A percentile compares a stretch with the other conserved stretches of the same genome.
Evolutionary conservation across 352 stramenopile genomes (phyloP).

Genomic region (Phytopythium montanum): DNA sequence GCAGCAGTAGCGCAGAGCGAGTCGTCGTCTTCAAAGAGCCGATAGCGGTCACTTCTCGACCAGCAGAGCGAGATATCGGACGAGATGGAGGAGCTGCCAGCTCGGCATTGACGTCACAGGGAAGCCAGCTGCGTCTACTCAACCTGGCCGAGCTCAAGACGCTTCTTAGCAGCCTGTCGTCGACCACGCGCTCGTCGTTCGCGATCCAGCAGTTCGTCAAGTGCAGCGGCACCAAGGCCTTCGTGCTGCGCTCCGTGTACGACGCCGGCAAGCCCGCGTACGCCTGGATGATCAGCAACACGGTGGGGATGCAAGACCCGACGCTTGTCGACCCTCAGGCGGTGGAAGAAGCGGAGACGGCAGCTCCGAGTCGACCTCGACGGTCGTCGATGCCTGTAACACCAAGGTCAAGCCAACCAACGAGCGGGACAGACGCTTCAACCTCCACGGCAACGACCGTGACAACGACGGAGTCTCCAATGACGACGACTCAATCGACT

Average conservation of each 20-base stretch:
- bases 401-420: background rate
- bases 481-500: constrained; percentile 12
- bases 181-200: constrained; percentile 59
- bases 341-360: background rate
- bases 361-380: background rate
- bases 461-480: background rate
- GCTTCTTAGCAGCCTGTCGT: constrained; percentile 52
- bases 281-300: constrained; percentile 85
- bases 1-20: constrained; percentile 12
- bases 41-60: constrained; percentile 18
- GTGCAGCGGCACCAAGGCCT: constrained; percentile 70
- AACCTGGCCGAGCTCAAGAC: constrained; percentile 63
- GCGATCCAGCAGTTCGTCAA: constrained; percentile 69
- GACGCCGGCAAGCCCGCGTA: constrained; percentile 52
- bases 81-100: background rate
- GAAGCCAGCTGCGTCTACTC: constrained; percentile 65
- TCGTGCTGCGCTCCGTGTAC: constrained; percentile 63
- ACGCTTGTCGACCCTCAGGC: background rate
- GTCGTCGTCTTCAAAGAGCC: constrained; percentile 77
- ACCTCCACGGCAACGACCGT: background rate
- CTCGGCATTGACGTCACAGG: constrained; percentile 30
- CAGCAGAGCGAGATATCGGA: constrained; percentile 1
- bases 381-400: background rate
- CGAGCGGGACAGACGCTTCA: background rate
- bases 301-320: constrained; percentile 35